Base-by-base conservation (phyloP, 176 grass and related monocot genomes). In the Cymbopogon citratus region DNA sequence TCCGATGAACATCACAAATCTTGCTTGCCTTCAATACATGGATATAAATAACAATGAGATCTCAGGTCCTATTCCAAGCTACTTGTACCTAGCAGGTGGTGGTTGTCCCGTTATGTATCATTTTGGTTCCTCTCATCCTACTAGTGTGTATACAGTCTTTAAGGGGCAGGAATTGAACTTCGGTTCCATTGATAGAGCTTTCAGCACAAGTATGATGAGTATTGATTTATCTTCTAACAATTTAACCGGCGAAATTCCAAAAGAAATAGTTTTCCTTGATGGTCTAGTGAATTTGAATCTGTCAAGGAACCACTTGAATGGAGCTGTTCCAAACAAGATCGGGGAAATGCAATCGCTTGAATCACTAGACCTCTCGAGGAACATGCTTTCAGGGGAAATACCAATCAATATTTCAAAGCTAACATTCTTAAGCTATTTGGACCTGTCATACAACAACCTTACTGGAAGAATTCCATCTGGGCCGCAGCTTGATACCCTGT, bases 381-480 rank as follows among this genome's bases (percentile, higher is more conserved):
- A 33, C 31, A 33, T 2, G 31, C 31, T 33, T 2, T 33, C 31
- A 33, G 31, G 31, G 2, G 31, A 33, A 33, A 33, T 33, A 33
- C 31, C 31, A 1, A 2, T 33, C 31, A 33, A 3, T 33, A 1
- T 33, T 1, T 33, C 31, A 33, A 33, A 33, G 1, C 31, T 33
- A 33, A 33, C 31, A 33, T 33, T 33, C 31, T 33, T 33, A 33
- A 33, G 31, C 1, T 38, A 33, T 5, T 63, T 88, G 36, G 80
- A 88, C 9, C 23, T 91, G 0, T 91, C 80, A 1, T 84, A 81
- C 9, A 91, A 91, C 62, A 84, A 91, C 25, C 36, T 87, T 4
- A 40, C 66, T 0, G n/a, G 68, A 35, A 66, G n/a, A 46, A 66
- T 66, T 10, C 64, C 64, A 36, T 35, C 7, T 0, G 64, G 64